Conservation (phyloP, 2,329 filamentous ascomycete species). For the Torrubiellomyces zombiae region DNA sequence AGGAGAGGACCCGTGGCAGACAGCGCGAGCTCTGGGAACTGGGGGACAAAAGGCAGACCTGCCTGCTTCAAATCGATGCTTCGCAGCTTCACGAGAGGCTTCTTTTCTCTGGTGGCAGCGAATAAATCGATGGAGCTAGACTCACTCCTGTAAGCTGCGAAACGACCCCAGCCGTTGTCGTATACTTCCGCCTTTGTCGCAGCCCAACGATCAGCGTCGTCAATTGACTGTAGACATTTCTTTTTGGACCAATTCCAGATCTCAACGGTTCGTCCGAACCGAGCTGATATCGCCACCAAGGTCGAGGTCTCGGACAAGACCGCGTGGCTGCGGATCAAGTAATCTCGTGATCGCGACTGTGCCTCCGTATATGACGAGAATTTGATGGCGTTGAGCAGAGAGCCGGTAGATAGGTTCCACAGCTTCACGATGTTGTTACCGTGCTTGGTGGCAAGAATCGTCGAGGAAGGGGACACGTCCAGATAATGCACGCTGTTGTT, state of each 20-base stretch:
- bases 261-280: constrained; percentile 21
- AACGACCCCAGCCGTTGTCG: constrained; percentile 15
- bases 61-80: constrained; percentile 18
- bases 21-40: constrained; percentile 22
- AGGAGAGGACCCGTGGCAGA: constrained; percentile 22
- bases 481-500: constrained; percentile 17
- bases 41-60: constrained; percentile 18
- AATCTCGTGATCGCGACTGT: constrained; percentile 21
- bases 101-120: constrained; percentile 15
- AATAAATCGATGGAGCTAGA: constrained; percentile 17
- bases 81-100: constrained; percentile 18
- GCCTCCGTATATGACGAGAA: constrained; percentile 22
- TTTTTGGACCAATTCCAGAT: constrained; percentile 22
- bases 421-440: constrained; percentile 70
- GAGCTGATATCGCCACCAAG: constrained; percentile 20
- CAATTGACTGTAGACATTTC: constrained; percentile 21
- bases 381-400: constrained; percentile 38
- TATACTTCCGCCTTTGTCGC: constrained; percentile 18
- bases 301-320: constrained; percentile 22
- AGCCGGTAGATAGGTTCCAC: constrained; percentile 69
- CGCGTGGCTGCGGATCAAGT: constrained; percentile 24
- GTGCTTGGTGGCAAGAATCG: constrained; percentile 19
- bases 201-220: constrained; percentile 21
- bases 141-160: constrained; percentile 19
- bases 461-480: constrained; percentile 17